Conservation (phyloP, 2,329 filamentous ascomycete genomes). For the Ophiostoma montium region DNA sequence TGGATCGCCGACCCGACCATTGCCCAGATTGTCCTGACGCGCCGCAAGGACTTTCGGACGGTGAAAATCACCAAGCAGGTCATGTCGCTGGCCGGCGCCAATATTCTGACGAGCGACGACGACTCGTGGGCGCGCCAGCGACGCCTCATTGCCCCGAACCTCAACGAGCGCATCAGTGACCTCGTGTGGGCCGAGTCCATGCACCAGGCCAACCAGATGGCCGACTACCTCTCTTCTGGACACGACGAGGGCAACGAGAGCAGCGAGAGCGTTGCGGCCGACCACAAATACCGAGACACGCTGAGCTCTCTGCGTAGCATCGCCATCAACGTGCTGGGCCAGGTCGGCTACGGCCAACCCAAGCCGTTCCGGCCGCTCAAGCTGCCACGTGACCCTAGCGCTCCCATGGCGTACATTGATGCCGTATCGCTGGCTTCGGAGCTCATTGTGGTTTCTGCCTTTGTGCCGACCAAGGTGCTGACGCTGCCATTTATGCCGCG, state of each 20-base stretch:
- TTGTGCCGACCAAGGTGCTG: constrained; percentile 18
- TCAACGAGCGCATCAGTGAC: constrained; percentile 23
- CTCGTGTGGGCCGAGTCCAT: constrained; percentile 22
- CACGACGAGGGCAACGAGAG: constrained; percentile 12
- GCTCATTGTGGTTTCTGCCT: constrained; percentile 17
- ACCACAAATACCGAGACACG: constrained; percentile 12
- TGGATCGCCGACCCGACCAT: constrained; percentile 20
- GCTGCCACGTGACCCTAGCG: constrained; percentile 11
- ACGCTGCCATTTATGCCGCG: constrained; percentile 16
- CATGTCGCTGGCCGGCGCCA: constrained; percentile 21
- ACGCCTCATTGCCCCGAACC: constrained; percentile 21
- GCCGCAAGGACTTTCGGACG: constrained; percentile 23
- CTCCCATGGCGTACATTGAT: constrained; percentile 19
- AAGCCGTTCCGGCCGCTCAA: constrained; percentile 17
- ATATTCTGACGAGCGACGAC: constrained; percentile 21
- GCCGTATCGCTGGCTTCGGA: constrained; percentile 19
- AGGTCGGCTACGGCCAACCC: constrained; percentile 21
- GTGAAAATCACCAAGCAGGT: constrained; percentile 16
- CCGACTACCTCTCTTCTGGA: constrained; percentile 16
- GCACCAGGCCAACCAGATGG: constrained; percentile 20
- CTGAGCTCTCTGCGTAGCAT: constrained; percentile 20
- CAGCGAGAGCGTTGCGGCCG: constrained; percentile 15
- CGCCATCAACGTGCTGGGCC: constrained; percentile 25
- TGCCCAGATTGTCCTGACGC: constrained; percentile 18
- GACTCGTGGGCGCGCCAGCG: constrained; percentile 21